A percentile compares a stretch with the other conserved stretches of the same genome.
phyloP scores from a whole-genome alignment of 2,329 filamentous ascomycete species.

The Fusarium proliferatum region DNA sequence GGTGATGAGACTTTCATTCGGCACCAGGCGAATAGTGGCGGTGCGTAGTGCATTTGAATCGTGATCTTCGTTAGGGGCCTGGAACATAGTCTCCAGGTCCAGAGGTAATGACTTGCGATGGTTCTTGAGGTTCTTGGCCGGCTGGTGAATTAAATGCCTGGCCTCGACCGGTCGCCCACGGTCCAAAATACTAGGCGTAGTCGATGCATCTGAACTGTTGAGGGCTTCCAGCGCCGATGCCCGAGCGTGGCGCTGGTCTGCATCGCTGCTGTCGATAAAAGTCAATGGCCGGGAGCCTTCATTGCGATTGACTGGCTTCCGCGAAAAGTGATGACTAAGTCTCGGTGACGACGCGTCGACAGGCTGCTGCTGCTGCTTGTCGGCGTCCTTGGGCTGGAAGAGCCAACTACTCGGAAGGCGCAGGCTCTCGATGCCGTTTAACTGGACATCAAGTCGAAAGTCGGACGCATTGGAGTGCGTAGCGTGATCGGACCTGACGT shows the following conservation, averaged over 20 bases:
- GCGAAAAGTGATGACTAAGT: conserved; percentile 5
- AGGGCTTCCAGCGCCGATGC: conserved; percentile 3
- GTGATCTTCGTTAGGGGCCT: conserved; percentile 1
- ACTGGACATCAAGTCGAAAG: conserved; percentile 22
- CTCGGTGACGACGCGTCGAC: neutral
- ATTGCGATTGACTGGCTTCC: neutral
- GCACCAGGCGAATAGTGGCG: neutral
- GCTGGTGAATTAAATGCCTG: conserved; percentile 24
- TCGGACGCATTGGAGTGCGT: neutral
- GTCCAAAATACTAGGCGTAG: conserved; percentile 1
- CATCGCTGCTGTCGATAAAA: neutral
- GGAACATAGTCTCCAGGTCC: conserved; percentile 14
- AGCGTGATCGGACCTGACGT: neutral
- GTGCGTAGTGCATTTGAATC: neutral
- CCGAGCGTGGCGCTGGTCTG: conserved; percentile 5
- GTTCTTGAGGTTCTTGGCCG: neutral
- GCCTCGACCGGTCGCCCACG: conserved; percentile 21
- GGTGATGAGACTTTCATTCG: conserved; percentile 1
- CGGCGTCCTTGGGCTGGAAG: neutral
- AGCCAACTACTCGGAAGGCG: conserved; percentile 23
- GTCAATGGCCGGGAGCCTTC: neutral
- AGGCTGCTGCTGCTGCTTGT: neutral
- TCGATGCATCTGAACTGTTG: neutral
- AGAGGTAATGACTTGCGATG: conserved; percentile 24
- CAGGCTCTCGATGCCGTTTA: conserved; percentile 14